A percentile compares a stretch with the other conserved stretches of the same genome.
These are phyloP conservation scores for Fusarium goolgardi DNA, from an alignment of 2,329 filamentous ascomycete genomes.

Conservation along the genomic window DNA sequence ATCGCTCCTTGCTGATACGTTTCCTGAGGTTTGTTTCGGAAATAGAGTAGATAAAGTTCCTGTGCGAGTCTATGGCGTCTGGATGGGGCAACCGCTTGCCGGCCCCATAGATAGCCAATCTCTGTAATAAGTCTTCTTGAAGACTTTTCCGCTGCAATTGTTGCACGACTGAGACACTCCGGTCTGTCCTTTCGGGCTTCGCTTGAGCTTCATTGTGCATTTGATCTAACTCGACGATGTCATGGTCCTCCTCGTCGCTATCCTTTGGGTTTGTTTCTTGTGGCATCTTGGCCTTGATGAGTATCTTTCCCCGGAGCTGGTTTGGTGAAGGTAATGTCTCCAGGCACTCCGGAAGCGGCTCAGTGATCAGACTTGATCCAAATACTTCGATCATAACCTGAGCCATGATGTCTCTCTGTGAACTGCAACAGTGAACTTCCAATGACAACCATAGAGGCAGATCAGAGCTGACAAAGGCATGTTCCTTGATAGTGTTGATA, in stretches of 20 bases:
- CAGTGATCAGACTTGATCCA: background rate
- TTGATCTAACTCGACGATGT: background rate
- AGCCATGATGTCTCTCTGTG: slow-evolving; percentile 16
- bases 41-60: slow-evolving; percentile 26
- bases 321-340: slow-evolving; percentile 3
- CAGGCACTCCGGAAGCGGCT: background rate
- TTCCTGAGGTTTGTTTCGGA: slow-evolving; percentile 19
- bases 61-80: background rate
- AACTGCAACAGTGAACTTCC: slow-evolving; percentile 14
- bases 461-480: slow-evolving; percentile 20
- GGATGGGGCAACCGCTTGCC: slow-evolving; percentile 6
- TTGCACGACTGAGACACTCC: too few relatives aligned
- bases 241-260: background rate
- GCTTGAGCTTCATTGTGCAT: background rate
- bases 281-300: slow-evolving; percentile 20
- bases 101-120: slow-evolving; percentile 24
- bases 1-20: background rate
- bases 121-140: slow-evolving; percentile 11
- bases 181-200: background rate
- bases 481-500: background rate
- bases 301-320: slow-evolving; percentile 6
- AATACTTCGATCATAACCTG: slow-evolving; percentile 22
- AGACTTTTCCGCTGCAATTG: accelerated
- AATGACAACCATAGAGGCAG: slow-evolving; percentile 25
- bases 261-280: background rate